These are phyloP conservation scores for Tephrocybe sp. DNA, from an alignment of 768 basidiomycete genomes.

Conservation along the genomic window DNA sequence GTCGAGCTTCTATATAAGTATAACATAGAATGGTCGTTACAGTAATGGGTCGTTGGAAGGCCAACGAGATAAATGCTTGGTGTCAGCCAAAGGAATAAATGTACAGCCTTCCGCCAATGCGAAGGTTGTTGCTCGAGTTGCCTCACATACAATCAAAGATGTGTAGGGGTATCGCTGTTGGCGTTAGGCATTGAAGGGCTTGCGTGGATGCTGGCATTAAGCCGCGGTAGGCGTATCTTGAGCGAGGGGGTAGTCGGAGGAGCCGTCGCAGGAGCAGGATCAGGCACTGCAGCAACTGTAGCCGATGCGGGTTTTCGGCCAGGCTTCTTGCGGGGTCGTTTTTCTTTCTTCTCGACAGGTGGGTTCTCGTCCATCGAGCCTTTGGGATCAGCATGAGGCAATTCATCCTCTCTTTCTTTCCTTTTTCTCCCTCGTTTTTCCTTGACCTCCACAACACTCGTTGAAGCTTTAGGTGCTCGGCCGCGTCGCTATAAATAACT, in stretches of 20 bases:
- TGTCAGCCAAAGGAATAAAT: neutral
- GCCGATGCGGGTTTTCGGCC: constrained; percentile 16
- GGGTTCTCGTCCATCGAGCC: constrained; percentile 21
- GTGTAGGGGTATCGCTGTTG: constrained; percentile 24
- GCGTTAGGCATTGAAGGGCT: constrained; percentile 20
- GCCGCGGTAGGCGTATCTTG: constrained; percentile 53
- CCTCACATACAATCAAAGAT: constrained; percentile 14
- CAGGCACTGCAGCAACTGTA: constrained; percentile 14
- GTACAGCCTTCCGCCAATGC: neutral
- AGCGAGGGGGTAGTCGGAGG: constrained; percentile 43
- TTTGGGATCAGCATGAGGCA: constrained; percentile 11
- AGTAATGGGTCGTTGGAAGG: neutral
- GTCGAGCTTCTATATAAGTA: constrained; percentile 12
- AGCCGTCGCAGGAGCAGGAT: constrained; percentile 23
- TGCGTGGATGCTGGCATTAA: constrained; percentile 27
- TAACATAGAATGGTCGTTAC: constrained; percentile 10
- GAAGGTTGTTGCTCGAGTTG: neutral
- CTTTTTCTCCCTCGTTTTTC: constrained; percentile 39
- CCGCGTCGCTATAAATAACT: constrained; percentile 14
- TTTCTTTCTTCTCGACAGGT: constrained; percentile 24
- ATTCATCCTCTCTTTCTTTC: constrained; percentile 41
- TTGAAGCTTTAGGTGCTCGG: constrained; percentile 27
- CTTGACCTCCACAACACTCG: constrained; percentile 23
- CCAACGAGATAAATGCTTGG: constrained; percentile 3
- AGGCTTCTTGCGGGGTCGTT: constrained; percentile 24